A percentile compares a stretch with the other conserved stretches of the same genome.
These are phyloP conservation scores for Pythium phragmitis DNA, from an alignment of 352 stramenopile genomes.

Conservation along the genomic window DNA sequence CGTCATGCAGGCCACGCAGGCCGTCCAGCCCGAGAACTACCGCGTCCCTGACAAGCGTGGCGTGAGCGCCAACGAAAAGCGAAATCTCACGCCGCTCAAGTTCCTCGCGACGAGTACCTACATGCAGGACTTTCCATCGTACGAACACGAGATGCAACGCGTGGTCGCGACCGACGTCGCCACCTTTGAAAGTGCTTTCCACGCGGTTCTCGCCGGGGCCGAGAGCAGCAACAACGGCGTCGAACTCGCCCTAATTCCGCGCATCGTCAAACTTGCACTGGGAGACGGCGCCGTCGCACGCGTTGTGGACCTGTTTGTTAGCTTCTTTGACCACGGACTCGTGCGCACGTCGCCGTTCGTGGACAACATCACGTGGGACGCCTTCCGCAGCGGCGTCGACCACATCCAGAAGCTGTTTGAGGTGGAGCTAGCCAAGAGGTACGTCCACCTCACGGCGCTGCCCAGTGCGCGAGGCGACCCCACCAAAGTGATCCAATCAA, in stretches of 20 bases:
- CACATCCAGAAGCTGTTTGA: conserved; percentile 45
- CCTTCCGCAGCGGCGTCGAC: conserved; percentile 38
- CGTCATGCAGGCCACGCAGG: conserved; percentile 37
- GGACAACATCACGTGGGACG: conserved; percentile 53
- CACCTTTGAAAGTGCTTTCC: conserved; percentile 52
- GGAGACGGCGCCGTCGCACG: conserved; percentile 29
- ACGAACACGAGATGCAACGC: conserved; percentile 44
- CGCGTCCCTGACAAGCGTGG: conserved; percentile 55
- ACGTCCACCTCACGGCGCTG: conserved; percentile 3
- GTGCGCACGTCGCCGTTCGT: conserved; percentile 28
- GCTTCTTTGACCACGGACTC: conserved; percentile 43
- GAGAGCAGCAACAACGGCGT: conserved; percentile 44
- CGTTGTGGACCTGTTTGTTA: conserved; percentile 46
- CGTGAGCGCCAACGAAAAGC: conserved; percentile 47
- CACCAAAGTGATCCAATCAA: conserved; percentile 49
- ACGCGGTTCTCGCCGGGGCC: conserved; percentile 23
- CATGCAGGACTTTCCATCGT: conserved; percentile 57
- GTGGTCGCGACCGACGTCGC: conserved; percentile 36
- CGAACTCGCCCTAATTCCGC: conserved; percentile 44
- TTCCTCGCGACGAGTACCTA: conserved; percentile 69
- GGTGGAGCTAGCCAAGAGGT: conserved; percentile 31
- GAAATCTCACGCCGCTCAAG: conserved; percentile 35
- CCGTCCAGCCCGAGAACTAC: conserved; percentile 60
- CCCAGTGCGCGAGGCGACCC: conserved; percentile 9
- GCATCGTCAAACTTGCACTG: conserved; percentile 47